phyloP scores from a whole-genome alignment of 2,329 filamentous ascomycete species.

The Neofusicoccum umdonicola region DNA sequence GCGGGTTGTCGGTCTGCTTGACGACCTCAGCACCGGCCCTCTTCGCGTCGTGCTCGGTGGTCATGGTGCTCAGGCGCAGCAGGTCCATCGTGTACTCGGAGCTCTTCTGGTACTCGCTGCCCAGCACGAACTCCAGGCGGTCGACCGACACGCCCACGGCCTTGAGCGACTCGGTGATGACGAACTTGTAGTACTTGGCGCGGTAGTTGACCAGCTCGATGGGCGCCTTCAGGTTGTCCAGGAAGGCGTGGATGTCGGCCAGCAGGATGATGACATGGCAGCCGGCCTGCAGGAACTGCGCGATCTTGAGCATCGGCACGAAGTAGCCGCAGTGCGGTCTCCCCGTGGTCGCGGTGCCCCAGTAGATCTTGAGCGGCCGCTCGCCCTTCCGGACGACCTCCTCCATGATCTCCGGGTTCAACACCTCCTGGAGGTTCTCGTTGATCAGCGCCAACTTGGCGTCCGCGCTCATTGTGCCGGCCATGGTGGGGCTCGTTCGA shows the following conservation, averaged over 20 bases:
- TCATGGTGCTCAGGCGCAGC: slow-evolving; percentile 69
- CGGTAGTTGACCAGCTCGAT: slow-evolving; percentile 82
- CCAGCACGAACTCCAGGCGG: slow-evolving; percentile 78
- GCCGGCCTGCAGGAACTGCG: slow-evolving; percentile 79
- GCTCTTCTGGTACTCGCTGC: slow-evolving; percentile 74
- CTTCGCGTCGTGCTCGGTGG: slow-evolving; percentile 77
- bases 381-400: slow-evolving; percentile 67
- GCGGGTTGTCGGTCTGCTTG: slow-evolving; percentile 80
- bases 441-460: slow-evolving; percentile 74
- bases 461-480: slow-evolving; percentile 28
- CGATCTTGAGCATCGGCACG: slow-evolving; percentile 83
- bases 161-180: slow-evolving; percentile 72
- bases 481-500: slow-evolving; percentile 13
- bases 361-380: slow-evolving; percentile 75
- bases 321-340: slow-evolving; percentile 88
- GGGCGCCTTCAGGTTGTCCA: slow-evolving; percentile 82
- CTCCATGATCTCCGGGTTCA: slow-evolving; percentile 82
- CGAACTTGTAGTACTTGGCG: slow-evolving; percentile 76
- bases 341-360: slow-evolving; percentile 85
- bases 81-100: slow-evolving; percentile 80
- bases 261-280: slow-evolving; percentile 80
- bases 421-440: slow-evolving; percentile 75
- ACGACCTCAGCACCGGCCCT: slow-evolving; percentile 92
- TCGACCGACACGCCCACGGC: slow-evolving; percentile 76
- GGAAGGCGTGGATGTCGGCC: slow-evolving; percentile 64